These are phyloP conservation scores for Vaccinium myrtillus DNA, from an alignment of 148 eudicot genomes.

Conservation along the genomic window DNA sequence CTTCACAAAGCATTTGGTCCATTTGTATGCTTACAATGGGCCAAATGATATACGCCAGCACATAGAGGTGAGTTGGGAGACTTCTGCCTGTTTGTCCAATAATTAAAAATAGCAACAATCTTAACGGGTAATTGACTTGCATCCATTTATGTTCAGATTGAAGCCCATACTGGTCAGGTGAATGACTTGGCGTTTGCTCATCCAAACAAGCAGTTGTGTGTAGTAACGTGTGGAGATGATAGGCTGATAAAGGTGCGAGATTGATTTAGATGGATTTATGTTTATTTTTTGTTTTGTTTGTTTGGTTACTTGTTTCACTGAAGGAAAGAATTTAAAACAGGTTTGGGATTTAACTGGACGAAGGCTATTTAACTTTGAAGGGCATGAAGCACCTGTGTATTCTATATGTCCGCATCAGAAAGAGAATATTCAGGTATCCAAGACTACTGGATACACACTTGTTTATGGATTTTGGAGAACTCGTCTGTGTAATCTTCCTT, in stretches of 20 bases:
- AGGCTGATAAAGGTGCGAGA: conserved; percentile 71
- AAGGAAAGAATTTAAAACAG: conserved; percentile 37
- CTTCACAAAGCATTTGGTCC: conserved; percentile 72
- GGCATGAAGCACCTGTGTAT: conserved; percentile 92
- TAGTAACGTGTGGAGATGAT: conserved; percentile 94
- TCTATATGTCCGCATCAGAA: conserved; percentile 93
- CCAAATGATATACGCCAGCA: conserved; percentile 78
- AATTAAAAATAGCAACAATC: neutral
- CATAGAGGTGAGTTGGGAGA: conserved; percentile 52
- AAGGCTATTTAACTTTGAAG: conserved; percentile 75
- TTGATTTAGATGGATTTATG: neutral
- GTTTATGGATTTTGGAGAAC: neutral
- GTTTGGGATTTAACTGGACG: conserved; percentile 91
- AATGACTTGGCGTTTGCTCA: conserved; percentile 91
- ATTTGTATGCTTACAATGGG: conserved; percentile 67
- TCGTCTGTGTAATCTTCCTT: neutral
- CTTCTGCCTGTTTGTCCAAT: conserved; percentile 12
- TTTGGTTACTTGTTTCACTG: conserved; percentile 1
- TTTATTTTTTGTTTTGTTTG: neutral
- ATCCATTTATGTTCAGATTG: conserved; percentile 46
- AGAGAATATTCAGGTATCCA: conserved; percentile 73
- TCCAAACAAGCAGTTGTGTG: conserved; percentile 77
- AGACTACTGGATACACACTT: neutral
- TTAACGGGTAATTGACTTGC: conserved; percentile 6
- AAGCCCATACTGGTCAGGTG: conserved; percentile 85